Conservation (phyloP, 2,329 filamentous ascomycete species). For the Claviceps cyperi region DNA sequence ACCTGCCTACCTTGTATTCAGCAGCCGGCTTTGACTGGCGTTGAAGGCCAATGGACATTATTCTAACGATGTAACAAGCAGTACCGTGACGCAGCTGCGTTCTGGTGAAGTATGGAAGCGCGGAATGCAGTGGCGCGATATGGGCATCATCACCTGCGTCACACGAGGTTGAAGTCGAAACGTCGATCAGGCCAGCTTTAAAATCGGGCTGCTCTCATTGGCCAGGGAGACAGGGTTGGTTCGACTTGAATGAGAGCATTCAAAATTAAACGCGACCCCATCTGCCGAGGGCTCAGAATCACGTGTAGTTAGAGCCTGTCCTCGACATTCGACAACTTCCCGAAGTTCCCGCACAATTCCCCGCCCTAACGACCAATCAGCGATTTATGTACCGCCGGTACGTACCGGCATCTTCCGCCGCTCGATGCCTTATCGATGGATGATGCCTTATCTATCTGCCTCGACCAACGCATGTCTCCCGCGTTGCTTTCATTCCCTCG, state of each 20-base stretch:
- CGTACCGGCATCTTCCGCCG: conserved; percentile 6
- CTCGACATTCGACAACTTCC: neutral
- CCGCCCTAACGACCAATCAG: conserved; percentile 20
- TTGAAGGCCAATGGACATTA: no score
- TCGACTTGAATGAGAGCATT: neutral
- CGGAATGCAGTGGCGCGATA: conserved; percentile 1
- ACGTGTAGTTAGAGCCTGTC: conserved; percentile 3
- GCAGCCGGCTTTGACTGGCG: no score
- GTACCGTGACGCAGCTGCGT: no score
- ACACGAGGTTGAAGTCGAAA: neutral
- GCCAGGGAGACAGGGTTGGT: neutral
- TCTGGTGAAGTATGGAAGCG: neutral
- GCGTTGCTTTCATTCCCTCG: neutral
- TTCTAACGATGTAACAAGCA: no score
- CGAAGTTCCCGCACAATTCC: conserved; percentile 6
- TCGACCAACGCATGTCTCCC: neutral
- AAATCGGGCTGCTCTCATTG: neutral
- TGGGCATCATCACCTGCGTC: conserved; percentile 1
- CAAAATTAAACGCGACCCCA: neutral
- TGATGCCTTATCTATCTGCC: neutral
- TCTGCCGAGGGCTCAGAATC: neutral
- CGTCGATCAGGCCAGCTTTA: neutral
- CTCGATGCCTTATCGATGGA: conserved; percentile 7
- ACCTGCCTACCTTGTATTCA: no score
- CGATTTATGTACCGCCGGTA: neutral